Conservation (phyloP, 108 stramenopile genomes). For the Fragilariopsis cylindrus region DNA sequence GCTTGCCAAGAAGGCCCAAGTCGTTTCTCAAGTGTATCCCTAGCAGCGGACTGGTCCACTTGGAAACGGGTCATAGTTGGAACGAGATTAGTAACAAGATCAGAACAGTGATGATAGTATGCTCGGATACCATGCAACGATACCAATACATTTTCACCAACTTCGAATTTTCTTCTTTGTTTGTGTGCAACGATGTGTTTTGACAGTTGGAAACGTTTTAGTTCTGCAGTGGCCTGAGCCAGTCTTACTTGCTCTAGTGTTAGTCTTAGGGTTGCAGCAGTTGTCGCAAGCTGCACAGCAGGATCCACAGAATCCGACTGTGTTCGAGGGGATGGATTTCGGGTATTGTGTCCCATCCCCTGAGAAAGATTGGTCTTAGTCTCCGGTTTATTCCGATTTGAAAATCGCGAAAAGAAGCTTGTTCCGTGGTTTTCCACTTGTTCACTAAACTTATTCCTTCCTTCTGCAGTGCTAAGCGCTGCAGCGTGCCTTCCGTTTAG, state of each 20-base stretch:
- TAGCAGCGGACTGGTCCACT: conserved; percentile 55
- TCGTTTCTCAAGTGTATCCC: conserved; percentile 54
- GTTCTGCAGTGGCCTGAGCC: conserved; percentile 78
- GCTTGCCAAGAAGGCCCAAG: conserved; percentile 65
- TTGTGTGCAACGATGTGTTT: conserved; percentile 77
- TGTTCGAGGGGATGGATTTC: not conserved
- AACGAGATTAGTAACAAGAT: conserved; percentile 58
- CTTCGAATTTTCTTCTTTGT: conserved; percentile 85
- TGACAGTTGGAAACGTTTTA: conserved; percentile 83
- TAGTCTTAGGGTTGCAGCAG: conserved; percentile 70
- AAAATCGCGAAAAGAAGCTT: conserved; percentile 31
- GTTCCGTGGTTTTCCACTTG: conserved; percentile 66
- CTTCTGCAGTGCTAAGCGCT: conserved; percentile 41
- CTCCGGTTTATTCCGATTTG: conserved; percentile 35
- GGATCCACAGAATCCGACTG: conserved; percentile 43
- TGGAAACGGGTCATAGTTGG: conserved; percentile 67
- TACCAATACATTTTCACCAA: conserved; percentile 78
- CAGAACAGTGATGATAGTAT: conserved; percentile 75
- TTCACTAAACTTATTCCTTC: conserved; percentile 69
- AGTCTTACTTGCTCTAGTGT: conserved; percentile 79
- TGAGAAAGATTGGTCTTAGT: conserved; percentile 36
- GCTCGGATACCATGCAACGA: conserved; percentile 72
- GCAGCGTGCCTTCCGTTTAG: conserved; percentile 74
- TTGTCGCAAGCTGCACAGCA: conserved; percentile 33
- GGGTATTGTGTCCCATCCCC: conserved; percentile 7